phyloP scores from a whole-genome alignment of 768 basidiomycete genomes.

The Panaeolus cyanescens region DNA sequence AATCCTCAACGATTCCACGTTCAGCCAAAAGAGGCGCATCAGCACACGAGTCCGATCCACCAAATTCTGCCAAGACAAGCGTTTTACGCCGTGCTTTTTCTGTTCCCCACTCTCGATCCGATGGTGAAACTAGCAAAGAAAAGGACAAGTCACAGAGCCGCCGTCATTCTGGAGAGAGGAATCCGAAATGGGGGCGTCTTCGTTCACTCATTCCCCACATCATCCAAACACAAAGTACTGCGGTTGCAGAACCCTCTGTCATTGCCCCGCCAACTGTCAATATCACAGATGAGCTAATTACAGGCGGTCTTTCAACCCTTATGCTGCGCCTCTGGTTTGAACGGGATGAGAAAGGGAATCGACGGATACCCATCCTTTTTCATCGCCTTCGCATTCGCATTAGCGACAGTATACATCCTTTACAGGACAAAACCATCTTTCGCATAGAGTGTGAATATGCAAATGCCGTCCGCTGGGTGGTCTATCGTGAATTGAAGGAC shows the following conservation, averaged over 20 bases:
- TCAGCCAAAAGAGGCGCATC: constrained; percentile 16
- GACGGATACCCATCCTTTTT: constrained; percentile 78
- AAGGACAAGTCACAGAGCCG: constrained; percentile 12
- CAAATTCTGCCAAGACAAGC: constrained; percentile 12
- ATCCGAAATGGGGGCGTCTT: constrained; percentile 62
- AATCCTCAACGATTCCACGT: constrained; percentile 9
- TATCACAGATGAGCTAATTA: constrained; percentile 81
- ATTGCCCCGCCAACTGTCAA: constrained; percentile 61
- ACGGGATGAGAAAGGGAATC: constrained; percentile 79
- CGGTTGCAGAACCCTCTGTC: constrained; percentile 44
- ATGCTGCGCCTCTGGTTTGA: constrained; percentile 86
- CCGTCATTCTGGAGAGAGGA: constrained; percentile 11
- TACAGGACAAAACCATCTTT: constrained; percentile 80
- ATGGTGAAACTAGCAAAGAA: constrained; percentile 18
- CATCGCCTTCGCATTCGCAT: constrained; percentile 83
- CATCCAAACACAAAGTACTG: constrained; percentile 32
- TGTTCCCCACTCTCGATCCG: constrained; percentile 25
- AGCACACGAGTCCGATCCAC: constrained; percentile 10
- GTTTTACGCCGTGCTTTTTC: constrained; percentile 34
- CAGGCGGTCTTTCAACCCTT: constrained; percentile 75
- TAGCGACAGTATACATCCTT: constrained; percentile 83
- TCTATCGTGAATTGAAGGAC: constrained; percentile 92
- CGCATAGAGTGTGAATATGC: constrained; percentile 97
- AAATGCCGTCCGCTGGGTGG: constrained; percentile 90
- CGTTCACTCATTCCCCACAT: constrained; percentile 67